Percentiles rank a stretch among this genome's conserved stretches.
Conservation (phyloP, 129 eudicot genomes). For the Flaveria ramosissima region DNA sequence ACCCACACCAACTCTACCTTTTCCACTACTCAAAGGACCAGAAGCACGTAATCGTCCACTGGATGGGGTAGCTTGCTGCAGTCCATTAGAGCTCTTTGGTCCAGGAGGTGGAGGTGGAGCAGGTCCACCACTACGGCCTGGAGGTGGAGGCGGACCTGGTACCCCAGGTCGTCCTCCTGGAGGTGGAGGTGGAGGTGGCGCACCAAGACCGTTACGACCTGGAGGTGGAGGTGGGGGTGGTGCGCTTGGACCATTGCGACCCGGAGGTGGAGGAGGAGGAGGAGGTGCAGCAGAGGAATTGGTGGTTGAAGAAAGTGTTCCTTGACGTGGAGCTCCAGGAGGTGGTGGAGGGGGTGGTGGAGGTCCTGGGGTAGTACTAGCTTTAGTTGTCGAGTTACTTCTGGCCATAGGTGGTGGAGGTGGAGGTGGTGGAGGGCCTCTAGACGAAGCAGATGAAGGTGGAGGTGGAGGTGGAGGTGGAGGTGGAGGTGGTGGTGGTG, state of each 20-base stretch:
- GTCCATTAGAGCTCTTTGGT: slow-evolving; percentile 35
- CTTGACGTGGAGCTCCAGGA: slow-evolving; percentile 33
- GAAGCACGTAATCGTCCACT: slow-evolving; percentile 53
- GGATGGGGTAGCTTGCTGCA: slow-evolving; percentile 55
- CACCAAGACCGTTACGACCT: slow-evolving; percentile 7
- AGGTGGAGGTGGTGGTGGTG: too few relatives aligned
- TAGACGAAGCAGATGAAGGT: neutral
- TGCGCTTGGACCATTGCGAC: slow-evolving; percentile 19
- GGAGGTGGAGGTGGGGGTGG: slow-evolving; percentile 28
- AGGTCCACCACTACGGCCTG: slow-evolving; percentile 15
- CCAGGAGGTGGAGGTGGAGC: slow-evolving; percentile 24
- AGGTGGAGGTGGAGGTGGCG: slow-evolving; percentile 14
- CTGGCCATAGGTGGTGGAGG: neutral
- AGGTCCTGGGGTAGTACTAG: slow-evolving; percentile 2
- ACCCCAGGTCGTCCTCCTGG: slow-evolving; percentile 35
- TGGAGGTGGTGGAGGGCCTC: slow-evolving; percentile 3
- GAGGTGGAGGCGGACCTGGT: slow-evolving; percentile 51
- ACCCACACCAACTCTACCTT: slow-evolving; percentile 54
- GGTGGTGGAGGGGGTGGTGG: slow-evolving; percentile 46
- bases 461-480: slow-evolving; percentile 20
- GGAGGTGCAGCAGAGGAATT: slow-evolving; percentile 34
- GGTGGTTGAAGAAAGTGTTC: slow-evolving; percentile 22
- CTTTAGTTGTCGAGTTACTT: neutral
- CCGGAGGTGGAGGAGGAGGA: slow-evolving; percentile 12
- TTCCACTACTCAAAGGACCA: slow-evolving; percentile 52